These are phyloP conservation scores for Uncinocarpus reesii DNA, from an alignment of 2,329 filamentous ascomycete species.

Conservation along the genomic window DNA sequence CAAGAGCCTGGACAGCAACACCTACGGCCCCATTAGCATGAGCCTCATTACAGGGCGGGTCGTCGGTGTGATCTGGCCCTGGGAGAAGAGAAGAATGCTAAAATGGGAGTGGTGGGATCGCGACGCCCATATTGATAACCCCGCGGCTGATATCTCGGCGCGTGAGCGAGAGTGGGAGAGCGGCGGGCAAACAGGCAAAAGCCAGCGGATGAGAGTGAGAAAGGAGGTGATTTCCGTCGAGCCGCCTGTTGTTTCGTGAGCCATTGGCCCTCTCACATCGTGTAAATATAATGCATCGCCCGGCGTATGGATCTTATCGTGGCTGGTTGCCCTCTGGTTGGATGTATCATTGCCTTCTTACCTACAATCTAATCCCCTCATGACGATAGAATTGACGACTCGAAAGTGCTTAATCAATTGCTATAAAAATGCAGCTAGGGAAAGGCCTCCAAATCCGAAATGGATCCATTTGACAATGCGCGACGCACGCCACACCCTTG, in stretches of 20 bases:
- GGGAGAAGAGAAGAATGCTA: conserved; percentile 25
- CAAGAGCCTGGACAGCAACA: conserved; percentile 72
- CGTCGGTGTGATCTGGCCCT: conserved; percentile 60
- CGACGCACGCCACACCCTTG: neutral
- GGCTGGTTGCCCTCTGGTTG: too few species aligned
- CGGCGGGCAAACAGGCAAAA: conserved; percentile 19
- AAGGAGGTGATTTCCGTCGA: conserved; percentile 30
- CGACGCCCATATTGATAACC: conserved; percentile 15
- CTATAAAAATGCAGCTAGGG: too few species aligned
- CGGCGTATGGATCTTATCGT: too few species aligned
- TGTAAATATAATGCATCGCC: too few species aligned
- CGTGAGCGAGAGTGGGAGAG: conserved; percentile 19
- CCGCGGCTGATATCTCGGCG: neutral
- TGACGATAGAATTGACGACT: too few species aligned
- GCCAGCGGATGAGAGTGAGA: conserved; percentile 28
- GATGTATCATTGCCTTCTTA: too few species aligned
- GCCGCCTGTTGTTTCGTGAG: conserved; percentile 23
- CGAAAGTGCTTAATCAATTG: too few species aligned
- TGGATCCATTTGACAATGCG: neutral
- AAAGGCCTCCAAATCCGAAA: neutral
- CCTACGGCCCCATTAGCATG: conserved; percentile 73
- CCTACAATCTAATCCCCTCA: too few species aligned
- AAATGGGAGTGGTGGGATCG: conserved; percentile 33
- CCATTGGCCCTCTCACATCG: too few species aligned
- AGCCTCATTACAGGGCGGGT: conserved; percentile 66